Conservation (phyloP, 345 rosid species). For the Ricinus communis region DNA sequence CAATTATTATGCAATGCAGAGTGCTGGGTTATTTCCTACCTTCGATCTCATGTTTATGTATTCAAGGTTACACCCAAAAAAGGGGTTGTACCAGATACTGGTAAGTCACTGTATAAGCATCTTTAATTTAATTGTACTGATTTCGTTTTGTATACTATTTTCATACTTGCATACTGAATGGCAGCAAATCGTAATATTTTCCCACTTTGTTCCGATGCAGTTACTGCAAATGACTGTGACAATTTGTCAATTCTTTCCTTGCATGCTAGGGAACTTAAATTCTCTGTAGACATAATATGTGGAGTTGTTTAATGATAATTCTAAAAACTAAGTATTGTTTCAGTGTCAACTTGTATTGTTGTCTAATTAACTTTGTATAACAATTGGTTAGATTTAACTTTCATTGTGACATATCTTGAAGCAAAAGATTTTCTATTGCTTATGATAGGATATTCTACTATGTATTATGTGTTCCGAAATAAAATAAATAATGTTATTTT, state of each 20-base stretch:
- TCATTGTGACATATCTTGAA: background rate
- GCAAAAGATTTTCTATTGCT: background rate
- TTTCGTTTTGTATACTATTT: background rate
- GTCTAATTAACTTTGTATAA: background rate
- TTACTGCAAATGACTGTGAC: background rate
- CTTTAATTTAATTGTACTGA: background rate
- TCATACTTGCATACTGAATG: background rate
- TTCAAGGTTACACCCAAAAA: constrained; percentile 62
- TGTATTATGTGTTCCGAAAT: background rate
- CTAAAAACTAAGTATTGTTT: background rate
- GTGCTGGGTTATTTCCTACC: constrained; percentile 82
- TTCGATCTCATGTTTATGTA: constrained; percentile 74
- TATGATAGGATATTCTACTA: background rate
- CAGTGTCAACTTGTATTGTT: background rate
- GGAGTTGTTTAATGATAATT: background rate
- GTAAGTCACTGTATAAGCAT: constrained; percentile 32
- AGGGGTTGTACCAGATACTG: constrained; percentile 61
- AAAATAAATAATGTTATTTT: background rate
- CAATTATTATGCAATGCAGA: constrained; percentile 47
- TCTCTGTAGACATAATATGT: background rate
- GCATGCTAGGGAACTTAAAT: background rate
- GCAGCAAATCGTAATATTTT: background rate
- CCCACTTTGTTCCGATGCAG: background rate
- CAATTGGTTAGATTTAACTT: background rate
- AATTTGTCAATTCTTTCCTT: background rate